Conservation (phyloP, 2,329 filamentous ascomycete species). For the Fusarium oxysporum region DNA sequence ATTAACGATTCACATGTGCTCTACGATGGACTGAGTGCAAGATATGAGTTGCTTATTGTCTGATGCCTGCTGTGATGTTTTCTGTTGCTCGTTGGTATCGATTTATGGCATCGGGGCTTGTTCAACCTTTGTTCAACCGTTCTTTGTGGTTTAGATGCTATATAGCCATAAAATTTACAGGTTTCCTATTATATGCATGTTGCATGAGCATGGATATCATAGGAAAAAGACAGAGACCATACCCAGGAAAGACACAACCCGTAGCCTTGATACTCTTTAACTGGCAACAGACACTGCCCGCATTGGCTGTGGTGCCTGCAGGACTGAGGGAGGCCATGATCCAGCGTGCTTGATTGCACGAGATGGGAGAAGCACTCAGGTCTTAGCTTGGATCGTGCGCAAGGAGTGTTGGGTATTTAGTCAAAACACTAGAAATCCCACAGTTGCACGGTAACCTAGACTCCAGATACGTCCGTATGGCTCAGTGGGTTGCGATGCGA, state of each 20-base stretch:
- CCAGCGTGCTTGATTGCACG: background rate
- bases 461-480: background rate
- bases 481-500: background rate
- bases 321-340: background rate
- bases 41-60: background rate
- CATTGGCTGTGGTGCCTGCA: background rate
- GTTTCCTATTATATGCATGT: accelerated
- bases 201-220: accelerated
- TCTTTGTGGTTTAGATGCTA: no score
- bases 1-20: background rate
- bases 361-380: background rate
- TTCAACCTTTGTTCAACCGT: no score
- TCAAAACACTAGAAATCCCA: background rate
- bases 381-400: background rate
- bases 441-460: background rate
- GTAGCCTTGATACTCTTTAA: background rate
- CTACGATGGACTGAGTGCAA: no score
- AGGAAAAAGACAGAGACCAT: background rate
- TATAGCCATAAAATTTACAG: no score
- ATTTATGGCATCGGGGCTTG: no score
- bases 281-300: background rate
- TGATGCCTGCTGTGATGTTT: background rate
- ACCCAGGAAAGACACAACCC: background rate
- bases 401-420: background rate
- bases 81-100: accelerated